These are phyloP conservation scores for Rhododendron mucronatum DNA, from an alignment of 148 eudicot genomes.

Conservation along the genomic window DNA sequence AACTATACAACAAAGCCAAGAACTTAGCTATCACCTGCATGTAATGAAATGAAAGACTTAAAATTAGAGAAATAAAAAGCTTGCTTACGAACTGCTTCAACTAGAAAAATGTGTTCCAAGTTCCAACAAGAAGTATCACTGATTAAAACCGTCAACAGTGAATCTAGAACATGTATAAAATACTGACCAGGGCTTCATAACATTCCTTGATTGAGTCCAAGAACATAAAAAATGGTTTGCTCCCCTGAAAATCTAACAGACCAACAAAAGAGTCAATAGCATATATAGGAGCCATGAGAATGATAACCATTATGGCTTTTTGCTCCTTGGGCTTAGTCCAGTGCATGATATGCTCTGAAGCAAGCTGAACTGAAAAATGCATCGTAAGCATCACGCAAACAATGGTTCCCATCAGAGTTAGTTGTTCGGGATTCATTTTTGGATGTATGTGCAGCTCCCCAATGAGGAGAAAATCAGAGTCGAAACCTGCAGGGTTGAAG, in stretches of 20 bases:
- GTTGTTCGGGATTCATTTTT: background rate
- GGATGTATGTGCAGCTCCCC: background rate
- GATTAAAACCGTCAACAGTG: background rate
- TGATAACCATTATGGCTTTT: constrained; percentile 15
- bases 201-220: constrained; percentile 76
- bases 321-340: background rate
- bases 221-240: constrained; percentile 60
- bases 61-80: background rate
- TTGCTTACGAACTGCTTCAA: background rate
- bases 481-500: background rate
- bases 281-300: constrained; percentile 78
- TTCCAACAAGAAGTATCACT: background rate
- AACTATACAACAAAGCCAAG: constrained; percentile 74
- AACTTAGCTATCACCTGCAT: constrained; percentile 90
- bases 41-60: background rate
- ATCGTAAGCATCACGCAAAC: background rate
- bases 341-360: background rate
- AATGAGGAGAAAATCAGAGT: background rate
- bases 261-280: constrained; percentile 71
- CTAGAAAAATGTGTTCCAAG: background rate
- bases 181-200: constrained; percentile 77
- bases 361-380: background rate
- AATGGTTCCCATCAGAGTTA: background rate
- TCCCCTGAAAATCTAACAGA: constrained; percentile 54
- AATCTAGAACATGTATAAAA: background rate